These are phyloP conservation scores for Stagonosporopsis rhizophila DNA, from an alignment of 2,329 filamentous ascomycete species.

Conservation along the genomic window DNA sequence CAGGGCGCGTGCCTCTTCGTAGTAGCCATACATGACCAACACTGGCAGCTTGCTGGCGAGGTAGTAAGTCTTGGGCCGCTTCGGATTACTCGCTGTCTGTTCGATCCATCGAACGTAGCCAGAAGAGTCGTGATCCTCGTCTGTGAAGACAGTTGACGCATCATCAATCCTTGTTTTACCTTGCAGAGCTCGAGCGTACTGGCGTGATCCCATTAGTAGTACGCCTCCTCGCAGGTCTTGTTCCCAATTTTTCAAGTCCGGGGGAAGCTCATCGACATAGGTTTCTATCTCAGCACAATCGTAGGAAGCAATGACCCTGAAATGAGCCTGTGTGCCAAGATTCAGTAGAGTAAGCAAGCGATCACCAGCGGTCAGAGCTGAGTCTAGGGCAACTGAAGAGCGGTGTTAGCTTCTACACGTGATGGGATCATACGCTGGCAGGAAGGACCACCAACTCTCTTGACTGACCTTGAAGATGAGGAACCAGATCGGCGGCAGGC, in stretches of 20 bases:
- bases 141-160: conserved; percentile 67
- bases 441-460: neutral
- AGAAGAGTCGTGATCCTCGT: conserved; percentile 68
- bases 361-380: conserved; percentile 71
- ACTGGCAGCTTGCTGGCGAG: conserved; percentile 60
- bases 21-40: conserved; percentile 54
- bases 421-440: neutral
- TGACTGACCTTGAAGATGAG: conserved; percentile 62
- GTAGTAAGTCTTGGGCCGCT: conserved; percentile 72
- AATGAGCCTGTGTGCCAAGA: conserved; percentile 70
- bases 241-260: conserved; percentile 77
- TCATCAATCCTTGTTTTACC: conserved; percentile 70
- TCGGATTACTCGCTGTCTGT: conserved; percentile 62
- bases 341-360: conserved; percentile 75
- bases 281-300: conserved; percentile 73
- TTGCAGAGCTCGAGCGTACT: conserved; percentile 73
- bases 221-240: conserved; percentile 74
- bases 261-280: conserved; percentile 73
- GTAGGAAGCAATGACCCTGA: conserved; percentile 73
- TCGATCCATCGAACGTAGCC: conserved; percentile 62
- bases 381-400: conserved; percentile 62
- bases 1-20: conserved; percentile 52
- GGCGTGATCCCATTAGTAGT: conserved; percentile 70
- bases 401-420: neutral
- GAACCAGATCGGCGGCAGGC: conserved; percentile 65